phyloP scores from a whole-genome alignment of 306 rosid species.

The Pachyrhizus erosus region DNA sequence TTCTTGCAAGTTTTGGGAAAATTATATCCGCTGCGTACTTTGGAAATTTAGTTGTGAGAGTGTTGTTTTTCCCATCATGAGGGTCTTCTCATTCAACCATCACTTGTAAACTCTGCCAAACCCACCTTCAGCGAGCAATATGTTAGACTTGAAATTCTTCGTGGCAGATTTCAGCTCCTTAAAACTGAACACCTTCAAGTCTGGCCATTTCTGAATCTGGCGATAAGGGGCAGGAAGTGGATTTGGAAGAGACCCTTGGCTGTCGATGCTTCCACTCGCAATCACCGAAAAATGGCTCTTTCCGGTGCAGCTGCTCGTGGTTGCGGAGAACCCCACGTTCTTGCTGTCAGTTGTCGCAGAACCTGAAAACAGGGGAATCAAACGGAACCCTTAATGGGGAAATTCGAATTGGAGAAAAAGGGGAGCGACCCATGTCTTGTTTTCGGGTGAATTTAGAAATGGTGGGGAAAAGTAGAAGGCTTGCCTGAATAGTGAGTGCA shows the following conservation, averaged over 20 bases:
- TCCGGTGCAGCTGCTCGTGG: constrained; percentile 63
- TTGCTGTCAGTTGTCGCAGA: constrained; percentile 44
- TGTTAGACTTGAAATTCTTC: constrained; percentile 63
- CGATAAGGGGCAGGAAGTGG: constrained; percentile 41
- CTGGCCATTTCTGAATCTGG: constrained; percentile 55
- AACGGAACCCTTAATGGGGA: not conserved
- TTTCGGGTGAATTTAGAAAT: not conserved
- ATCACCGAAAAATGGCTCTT: constrained; percentile 66
- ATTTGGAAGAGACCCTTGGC: constrained; percentile 4
- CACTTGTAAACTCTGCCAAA: constrained; percentile 84
- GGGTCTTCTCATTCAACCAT: constrained; percentile 77
- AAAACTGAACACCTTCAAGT: constrained; percentile 64
- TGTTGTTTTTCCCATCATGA: too few species aligned
- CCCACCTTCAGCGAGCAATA: constrained; percentile 77
- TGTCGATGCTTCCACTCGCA: constrained; percentile 50
- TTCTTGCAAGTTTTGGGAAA: too few species aligned
- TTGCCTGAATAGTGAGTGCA: constrained; percentile 50
- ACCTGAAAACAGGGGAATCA: not conserved
- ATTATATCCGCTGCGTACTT: too few species aligned
- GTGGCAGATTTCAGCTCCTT: constrained; percentile 69
- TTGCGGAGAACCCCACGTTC: not conserved
- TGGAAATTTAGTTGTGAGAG: too few species aligned
- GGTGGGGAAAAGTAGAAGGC: not conserved
- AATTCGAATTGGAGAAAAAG: not conserved
- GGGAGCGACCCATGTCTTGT: constrained; percentile 33